These are phyloP conservation scores for Fusarium sp. DNA, from an alignment of 2,329 filamentous ascomycete genomes.

Conservation along the genomic window DNA sequence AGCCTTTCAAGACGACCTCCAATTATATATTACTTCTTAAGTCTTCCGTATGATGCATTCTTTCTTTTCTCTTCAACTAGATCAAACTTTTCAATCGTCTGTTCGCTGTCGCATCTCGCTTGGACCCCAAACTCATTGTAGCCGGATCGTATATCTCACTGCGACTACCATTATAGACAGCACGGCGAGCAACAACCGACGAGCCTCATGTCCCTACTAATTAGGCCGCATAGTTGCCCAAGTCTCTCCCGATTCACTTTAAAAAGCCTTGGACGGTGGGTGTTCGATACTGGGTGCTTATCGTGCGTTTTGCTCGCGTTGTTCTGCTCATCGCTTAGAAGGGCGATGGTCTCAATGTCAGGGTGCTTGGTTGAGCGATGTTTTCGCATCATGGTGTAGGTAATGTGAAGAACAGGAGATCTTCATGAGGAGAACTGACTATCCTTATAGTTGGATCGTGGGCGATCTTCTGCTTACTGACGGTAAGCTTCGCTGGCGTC, in stretches of 20 bases:
- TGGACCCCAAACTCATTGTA: background rate
- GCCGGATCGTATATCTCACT: background rate
- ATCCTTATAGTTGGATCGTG: background rate
- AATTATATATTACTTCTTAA: slow-evolving; percentile 2
- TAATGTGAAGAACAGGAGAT: too few relatives aligned
- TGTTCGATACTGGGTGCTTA: slow-evolving; percentile 58
- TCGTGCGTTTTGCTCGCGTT: slow-evolving; percentile 61
- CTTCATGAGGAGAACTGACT: background rate
- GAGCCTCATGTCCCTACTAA: slow-evolving; percentile 68
- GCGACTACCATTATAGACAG: slow-evolving; percentile 51
- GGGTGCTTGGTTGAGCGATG: slow-evolving; percentile 27
- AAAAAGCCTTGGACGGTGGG: slow-evolving; percentile 52
- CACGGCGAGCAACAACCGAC: slow-evolving; percentile 62
- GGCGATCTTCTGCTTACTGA: background rate
- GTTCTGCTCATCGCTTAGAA: slow-evolving; percentile 68
- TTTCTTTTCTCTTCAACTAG: background rate
- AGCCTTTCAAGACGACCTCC: background rate
- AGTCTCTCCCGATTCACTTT: slow-evolving; percentile 40
- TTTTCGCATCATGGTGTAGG: slow-evolving; percentile 5
- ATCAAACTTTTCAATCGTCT: too few relatives aligned
- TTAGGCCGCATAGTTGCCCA: slow-evolving; percentile 63
- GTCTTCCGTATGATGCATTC: background rate
- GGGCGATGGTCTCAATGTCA: slow-evolving; percentile 59
- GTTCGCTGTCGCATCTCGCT: too few relatives aligned
- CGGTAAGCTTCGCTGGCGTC: background rate